Conservation (phyloP, 768 basidiomycete species). For the Agrocybe pediades region DNA sequence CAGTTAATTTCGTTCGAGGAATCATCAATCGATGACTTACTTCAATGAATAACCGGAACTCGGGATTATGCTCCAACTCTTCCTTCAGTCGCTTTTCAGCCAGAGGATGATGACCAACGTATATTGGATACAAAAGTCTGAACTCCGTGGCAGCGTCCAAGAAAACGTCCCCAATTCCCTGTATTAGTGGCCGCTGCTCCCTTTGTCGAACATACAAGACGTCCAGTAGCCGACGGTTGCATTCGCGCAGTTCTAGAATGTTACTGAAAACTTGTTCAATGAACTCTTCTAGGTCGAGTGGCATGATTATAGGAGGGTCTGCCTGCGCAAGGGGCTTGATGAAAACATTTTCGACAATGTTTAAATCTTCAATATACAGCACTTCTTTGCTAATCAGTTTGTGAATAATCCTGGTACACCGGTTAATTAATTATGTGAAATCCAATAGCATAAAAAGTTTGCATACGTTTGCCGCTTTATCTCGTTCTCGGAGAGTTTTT, state of each 20-base stretch:
- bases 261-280: conserved; percentile 90
- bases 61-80: conserved; percentile 79
- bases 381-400: conserved; percentile 90
- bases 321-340: conserved; percentile 49
- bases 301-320: conserved; percentile 46
- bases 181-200: conserved; percentile 83
- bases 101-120: conserved; percentile 82
- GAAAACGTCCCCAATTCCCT: conserved; percentile 87
- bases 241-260: conserved; percentile 79
- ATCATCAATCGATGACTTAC: conserved; percentile 39
- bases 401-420: conserved; percentile 70
- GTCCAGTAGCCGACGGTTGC: conserved; percentile 80
- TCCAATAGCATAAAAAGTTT: conserved; percentile 9
- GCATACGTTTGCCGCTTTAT: conserved; percentile 77
- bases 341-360: conserved; percentile 74
- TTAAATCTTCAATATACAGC: conserved; percentile 86
- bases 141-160: conserved; percentile 87
- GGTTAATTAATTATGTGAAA: neutral
- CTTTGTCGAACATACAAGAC: conserved; percentile 82
- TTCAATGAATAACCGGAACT: conserved; percentile 86
- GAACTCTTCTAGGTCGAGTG: conserved; percentile 73
- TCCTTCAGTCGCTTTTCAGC: conserved; percentile 88
- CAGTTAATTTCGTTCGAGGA: neutral
- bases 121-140: conserved; percentile 79
- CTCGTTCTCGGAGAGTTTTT: conserved; percentile 68